phyloP scores from a whole-genome alignment of 2,329 filamentous ascomycete species.

The Coniella lustricola region DNA sequence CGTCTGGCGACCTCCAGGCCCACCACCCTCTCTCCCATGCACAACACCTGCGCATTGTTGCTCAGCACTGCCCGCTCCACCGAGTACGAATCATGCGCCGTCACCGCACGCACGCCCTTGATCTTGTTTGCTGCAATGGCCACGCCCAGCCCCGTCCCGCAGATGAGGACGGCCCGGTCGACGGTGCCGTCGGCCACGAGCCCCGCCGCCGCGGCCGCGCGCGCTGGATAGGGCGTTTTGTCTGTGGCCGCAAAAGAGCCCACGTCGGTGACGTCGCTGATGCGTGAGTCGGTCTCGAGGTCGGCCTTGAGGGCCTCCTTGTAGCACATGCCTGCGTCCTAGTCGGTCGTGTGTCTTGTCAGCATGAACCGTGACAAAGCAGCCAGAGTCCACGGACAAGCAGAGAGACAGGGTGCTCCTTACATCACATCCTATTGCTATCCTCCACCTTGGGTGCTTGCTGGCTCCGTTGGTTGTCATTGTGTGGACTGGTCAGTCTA shows the following conservation, averaged over 20 bases:
- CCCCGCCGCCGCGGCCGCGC: slow-evolving; percentile 64
- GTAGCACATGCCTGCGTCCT: slow-evolving; percentile 70
- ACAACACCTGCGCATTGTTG: slow-evolving; percentile 82
- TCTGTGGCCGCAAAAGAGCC: slow-evolving; percentile 60
- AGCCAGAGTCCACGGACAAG: neutral
- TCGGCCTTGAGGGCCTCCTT: slow-evolving; percentile 71
- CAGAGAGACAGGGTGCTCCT: slow-evolving; percentile 21
- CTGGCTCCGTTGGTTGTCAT: slow-evolving; percentile 9
- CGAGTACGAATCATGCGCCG: slow-evolving; percentile 78
- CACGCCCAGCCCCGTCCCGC: slow-evolving; percentile 79
- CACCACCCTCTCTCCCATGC: slow-evolving; percentile 78
- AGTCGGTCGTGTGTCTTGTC: neutral
- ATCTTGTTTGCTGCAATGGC: slow-evolving; percentile 89
- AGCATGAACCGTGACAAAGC: no score
- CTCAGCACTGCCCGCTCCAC: slow-evolving; percentile 75
- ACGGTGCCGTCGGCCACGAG: slow-evolving; percentile 56
- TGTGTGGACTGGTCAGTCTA: neutral
- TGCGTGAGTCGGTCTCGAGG: slow-evolving; percentile 59
- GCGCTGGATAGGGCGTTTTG: slow-evolving; percentile 76
- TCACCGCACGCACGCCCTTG: slow-evolving; percentile 76
- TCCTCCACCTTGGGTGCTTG: slow-evolving; percentile 39
- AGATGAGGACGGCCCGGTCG: slow-evolving; percentile 76
- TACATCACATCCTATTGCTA: slow-evolving; percentile 49
- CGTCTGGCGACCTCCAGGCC: slow-evolving; percentile 73
- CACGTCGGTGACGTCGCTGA: slow-evolving; percentile 65